Base-by-base conservation (phyloP, 352 stramenopile species). In the Globisporangium nagaii region DNA sequence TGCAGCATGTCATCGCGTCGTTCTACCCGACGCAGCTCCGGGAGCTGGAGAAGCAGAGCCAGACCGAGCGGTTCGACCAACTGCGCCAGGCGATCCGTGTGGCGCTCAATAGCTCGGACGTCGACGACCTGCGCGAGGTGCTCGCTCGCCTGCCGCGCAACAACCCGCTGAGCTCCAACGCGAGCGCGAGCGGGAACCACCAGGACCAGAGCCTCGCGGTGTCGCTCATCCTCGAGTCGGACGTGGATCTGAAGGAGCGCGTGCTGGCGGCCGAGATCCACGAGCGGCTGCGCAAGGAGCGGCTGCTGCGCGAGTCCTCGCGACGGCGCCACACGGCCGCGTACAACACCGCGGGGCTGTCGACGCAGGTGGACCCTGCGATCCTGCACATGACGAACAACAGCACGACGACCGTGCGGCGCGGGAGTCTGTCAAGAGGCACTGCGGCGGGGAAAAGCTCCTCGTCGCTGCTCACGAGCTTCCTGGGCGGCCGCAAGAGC, bases 261-360 rank as follows among this genome's bases (percentile, higher is more conserved):
- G 53, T 79, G 28, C 41, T 76, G 20, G 64, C 67, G 1, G 65
- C 58, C 3, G 64, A 76, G 60, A 79, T 70, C 36, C 67, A 67
- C n/a, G 67, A 79, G 34, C 67, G 62, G 4, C 52, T 79, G 15
- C 70, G 70, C 32, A 74, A 77, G 27, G 70, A 79, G 37, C 58
- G 60, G 3, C 55, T 63, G 22, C 51, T 79, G 35, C 70, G 70
- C 22, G 70, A 79, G 36, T 63, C 49, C 9, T 79, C 70, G 27
- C 70, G 70, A 1, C 51, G 62, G 10, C 60, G 70, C 17, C 70
- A 76, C 45, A 54, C 66, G 10, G 32, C 66, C 12, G 70, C 70
- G 25, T 79, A 79, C 58, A 58, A 44, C 22, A 24, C 55, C 15
- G 40, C 55, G 10, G 39, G 36, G 25, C 24, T 62, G 22, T 45